Evolutionary conservation across 192 early-diverging fungal genomes (phyloP).

Genomic region (Glomus cerebriforme): DNA sequence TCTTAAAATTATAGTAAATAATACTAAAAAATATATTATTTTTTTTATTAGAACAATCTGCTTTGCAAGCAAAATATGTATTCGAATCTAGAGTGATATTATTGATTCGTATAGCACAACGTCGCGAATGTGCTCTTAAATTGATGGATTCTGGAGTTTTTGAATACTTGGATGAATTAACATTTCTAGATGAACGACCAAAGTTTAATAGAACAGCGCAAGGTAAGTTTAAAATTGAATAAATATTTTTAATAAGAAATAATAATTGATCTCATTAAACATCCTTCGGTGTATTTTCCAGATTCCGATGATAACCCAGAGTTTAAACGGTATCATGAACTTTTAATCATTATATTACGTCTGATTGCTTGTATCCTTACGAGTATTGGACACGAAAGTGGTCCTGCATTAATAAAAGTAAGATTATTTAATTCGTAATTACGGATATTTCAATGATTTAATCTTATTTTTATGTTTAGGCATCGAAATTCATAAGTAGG

Average conservation of each 20-base stretch:
- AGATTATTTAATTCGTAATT: background rate
- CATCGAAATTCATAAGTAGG: constrained; percentile 2
- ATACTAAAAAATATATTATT: background rate
- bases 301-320: constrained; percentile 5
- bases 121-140: constrained; percentile 71
- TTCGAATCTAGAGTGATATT: constrained; percentile 83
- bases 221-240: background rate
- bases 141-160: constrained; percentile 79
- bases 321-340: constrained; percentile 18
- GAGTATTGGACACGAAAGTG: constrained; percentile 12
- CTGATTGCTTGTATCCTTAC: constrained; percentile 20
- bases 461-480: constrained; percentile 2
- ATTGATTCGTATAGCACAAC: constrained; percentile 77
- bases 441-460: background rate
- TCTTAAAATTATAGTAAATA: background rate
- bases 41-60: background rate
- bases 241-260: background rate
- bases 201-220: background rate
- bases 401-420: constrained; percentile 8
- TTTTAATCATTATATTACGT: constrained; percentile 24
- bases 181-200: constrained; percentile 72
- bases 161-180: constrained; percentile 71
- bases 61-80: constrained; percentile 45
- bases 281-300: background rate
- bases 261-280: too few relatives aligned